Conservation (phyloP, 2,329 filamentous ascomycete species). For the Tolypocladium paradoxum region DNA sequence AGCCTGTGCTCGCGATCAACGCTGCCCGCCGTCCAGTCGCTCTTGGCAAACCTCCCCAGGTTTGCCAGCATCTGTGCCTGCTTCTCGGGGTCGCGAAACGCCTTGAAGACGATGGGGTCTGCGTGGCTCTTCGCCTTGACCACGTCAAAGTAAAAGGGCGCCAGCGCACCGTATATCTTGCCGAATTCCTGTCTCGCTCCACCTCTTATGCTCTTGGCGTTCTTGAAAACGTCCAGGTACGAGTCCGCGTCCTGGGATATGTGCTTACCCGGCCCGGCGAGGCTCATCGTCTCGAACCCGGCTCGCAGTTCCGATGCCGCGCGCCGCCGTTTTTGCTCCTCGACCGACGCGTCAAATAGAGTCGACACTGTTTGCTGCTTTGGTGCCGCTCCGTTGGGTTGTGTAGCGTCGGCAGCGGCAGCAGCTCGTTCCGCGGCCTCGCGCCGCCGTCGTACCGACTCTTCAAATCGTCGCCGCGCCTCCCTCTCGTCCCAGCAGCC, state of each 20-base stretch:
- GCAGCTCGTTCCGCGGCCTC: slow-evolving; percentile 34
- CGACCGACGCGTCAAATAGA: slow-evolving; percentile 62
- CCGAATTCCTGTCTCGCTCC: slow-evolving; percentile 83
- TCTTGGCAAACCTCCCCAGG: slow-evolving; percentile 64
- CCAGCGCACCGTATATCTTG: slow-evolving; percentile 78
- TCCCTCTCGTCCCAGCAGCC: slow-evolving; percentile 86
- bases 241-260: slow-evolving; percentile 48
- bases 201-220: slow-evolving; percentile 68
- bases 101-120: slow-evolving; percentile 75
- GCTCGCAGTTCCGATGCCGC: slow-evolving; percentile 32
- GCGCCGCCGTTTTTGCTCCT: slow-evolving; percentile 47
- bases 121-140: slow-evolving; percentile 59
- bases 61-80: slow-evolving; percentile 86
- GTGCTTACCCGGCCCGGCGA: slow-evolving; percentile 33
- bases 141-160: slow-evolving; percentile 81
- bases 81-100: slow-evolving; percentile 77
- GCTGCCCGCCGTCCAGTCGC: slow-evolving; percentile 72
- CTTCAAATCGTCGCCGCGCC: slow-evolving; percentile 70
- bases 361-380: slow-evolving; percentile 30
- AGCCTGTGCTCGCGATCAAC: slow-evolving; percentile 60
- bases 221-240: slow-evolving; percentile 58
- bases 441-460: slow-evolving; percentile 49
- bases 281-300: slow-evolving; percentile 69
- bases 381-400: slow-evolving; percentile 9
- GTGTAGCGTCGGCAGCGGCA: slow-evolving; percentile 1